Evolutionary conservation across 768 basidiomycete species (phyloP).

Genomic region (Kwoniella dejecticola): DNA sequence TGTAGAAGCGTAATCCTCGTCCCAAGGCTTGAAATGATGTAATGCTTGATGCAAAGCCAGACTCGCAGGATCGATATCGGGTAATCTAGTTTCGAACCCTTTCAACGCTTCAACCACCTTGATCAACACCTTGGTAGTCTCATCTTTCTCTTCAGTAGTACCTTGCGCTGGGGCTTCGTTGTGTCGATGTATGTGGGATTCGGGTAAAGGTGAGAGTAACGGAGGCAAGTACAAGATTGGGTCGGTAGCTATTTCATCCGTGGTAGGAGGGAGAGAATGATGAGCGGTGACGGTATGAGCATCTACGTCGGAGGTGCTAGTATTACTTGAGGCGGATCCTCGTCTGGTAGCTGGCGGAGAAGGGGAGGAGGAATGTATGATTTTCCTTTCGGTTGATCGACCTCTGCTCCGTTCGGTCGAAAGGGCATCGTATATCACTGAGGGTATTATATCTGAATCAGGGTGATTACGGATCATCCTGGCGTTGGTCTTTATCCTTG

Average conservation of each 20-base stretch:
- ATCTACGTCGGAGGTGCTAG: not conserved
- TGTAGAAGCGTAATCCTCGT: slow-evolving; percentile 64
- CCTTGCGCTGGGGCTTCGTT: slow-evolving; percentile 9
- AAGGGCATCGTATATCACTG: slow-evolving; percentile 14
- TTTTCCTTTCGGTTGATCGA: slow-evolving; percentile 16
- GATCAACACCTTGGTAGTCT: not conserved
- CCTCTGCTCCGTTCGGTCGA: slow-evolving; percentile 4
- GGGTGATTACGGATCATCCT: slow-evolving; percentile 4
- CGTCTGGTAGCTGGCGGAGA: slow-evolving; percentile 9
- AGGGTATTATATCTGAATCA: slow-evolving; percentile 22
- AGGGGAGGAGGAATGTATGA: slow-evolving; percentile 16
- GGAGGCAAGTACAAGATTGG: slow-evolving; percentile 78
- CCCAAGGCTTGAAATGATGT: slow-evolving; percentile 69
- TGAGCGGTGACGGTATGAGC: slow-evolving; percentile 25
- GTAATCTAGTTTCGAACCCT: slow-evolving; percentile 74
- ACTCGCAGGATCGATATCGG: slow-evolving; percentile 81
- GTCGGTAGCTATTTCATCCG: slow-evolving; percentile 27
- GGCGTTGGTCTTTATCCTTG: slow-evolving; percentile 1
- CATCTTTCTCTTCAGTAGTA: not conserved
- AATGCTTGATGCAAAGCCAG: slow-evolving; percentile 82
- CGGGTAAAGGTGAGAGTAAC: slow-evolving; percentile 69
- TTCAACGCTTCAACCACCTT: slow-evolving; percentile 30
- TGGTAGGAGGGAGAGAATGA: slow-evolving; percentile 34
- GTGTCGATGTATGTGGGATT: slow-evolving; percentile 11
- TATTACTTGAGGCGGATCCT: not conserved